Conservation (phyloP, 2,329 filamentous ascomycete genomes). For the Fusarium coffeatum region DNA sequence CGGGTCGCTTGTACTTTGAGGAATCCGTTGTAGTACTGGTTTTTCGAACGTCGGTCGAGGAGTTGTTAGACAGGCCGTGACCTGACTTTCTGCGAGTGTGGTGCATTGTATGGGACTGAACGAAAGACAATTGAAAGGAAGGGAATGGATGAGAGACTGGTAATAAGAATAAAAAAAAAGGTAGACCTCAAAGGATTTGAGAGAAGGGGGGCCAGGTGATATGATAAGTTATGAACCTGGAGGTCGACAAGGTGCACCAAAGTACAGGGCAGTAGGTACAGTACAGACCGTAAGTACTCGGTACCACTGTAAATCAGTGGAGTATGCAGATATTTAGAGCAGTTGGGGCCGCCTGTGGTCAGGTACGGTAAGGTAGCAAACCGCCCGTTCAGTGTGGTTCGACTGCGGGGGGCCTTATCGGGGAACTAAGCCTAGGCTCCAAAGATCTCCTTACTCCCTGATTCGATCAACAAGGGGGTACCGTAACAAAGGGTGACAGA, state of each 20-base stretch:
- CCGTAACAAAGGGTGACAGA: constrained; percentile 14
- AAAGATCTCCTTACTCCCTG: constrained; percentile 41
- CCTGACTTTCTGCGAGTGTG: constrained; percentile 69
- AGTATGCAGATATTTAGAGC: constrained; percentile 36
- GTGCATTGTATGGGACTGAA: constrained; percentile 57
- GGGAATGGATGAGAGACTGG: constrained; percentile 20
- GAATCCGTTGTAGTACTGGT: constrained; percentile 59
- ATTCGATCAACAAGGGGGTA: constrained; percentile 37
- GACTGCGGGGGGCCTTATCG: constrained; percentile 45
- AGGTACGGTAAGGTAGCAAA: constrained; percentile 18
- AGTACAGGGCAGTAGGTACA: constrained; percentile 9
- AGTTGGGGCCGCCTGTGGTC: constrained; percentile 28
- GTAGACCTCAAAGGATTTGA: constrained; percentile 31
- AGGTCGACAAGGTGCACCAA: constrained; percentile 19
- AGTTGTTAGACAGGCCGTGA: constrained; percentile 63
- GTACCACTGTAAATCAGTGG: constrained; percentile 41
- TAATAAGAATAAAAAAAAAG: constrained; percentile 9
- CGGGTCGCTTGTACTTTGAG: constrained; percentile 61
- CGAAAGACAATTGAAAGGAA: constrained; percentile 7
- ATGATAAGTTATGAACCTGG: constrained; percentile 38
- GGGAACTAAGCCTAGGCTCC: constrained; percentile 31
- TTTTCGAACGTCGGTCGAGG: constrained; percentile 67
- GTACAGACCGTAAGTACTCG: constrained; percentile 36
- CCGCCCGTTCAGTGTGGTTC: constrained; percentile 43
- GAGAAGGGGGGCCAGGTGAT: constrained; percentile 32